phyloP scores from a whole-genome alignment of 129 eudicot species.

The Flaveria robusta region DNA sequence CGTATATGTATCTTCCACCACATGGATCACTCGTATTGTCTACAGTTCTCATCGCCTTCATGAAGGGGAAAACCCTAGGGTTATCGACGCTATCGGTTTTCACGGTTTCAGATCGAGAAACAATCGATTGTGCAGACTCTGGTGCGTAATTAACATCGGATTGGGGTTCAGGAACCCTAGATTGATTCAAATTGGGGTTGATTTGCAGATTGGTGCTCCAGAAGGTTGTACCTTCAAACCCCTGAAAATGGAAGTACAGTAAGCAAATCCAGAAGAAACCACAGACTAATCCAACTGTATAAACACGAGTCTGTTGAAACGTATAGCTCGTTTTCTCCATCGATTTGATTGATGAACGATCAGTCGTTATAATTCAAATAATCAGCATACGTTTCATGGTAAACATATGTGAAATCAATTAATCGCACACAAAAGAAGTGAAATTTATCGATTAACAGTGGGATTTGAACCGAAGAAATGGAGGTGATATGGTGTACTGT shows the following conservation, averaged over 20 bases:
- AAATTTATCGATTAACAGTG: background rate
- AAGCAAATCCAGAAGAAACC: slow-evolving; percentile 64
- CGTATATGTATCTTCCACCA: slow-evolving; percentile 80
- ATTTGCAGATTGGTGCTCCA: slow-evolving; percentile 29
- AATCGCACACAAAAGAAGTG: slow-evolving; percentile 8
- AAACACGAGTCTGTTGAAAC: slow-evolving; percentile 56
- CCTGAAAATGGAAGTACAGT: slow-evolving; percentile 58
- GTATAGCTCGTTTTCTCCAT: slow-evolving; percentile 68
- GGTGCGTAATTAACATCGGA: slow-evolving; percentile 5
- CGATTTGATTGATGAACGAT: slow-evolving; percentile 14
- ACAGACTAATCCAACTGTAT: slow-evolving; percentile 46
- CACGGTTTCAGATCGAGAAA: background rate
- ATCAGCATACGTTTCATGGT: background rate
- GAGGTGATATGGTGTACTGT: background rate
- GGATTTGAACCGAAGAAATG: background rate
- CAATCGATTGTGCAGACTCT: background rate
- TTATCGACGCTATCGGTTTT: slow-evolving; percentile 8
- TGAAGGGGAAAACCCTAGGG: slow-evolving; percentile 43
- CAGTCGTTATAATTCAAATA: slow-evolving; percentile 39
- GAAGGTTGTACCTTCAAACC: slow-evolving; percentile 42
- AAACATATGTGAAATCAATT: background rate
- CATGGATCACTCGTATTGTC: slow-evolving; percentile 87
- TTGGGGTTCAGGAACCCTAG: slow-evolving; percentile 6
- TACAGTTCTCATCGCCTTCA: slow-evolving; percentile 62
- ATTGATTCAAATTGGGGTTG: slow-evolving; percentile 25